phyloP scores from a whole-genome alignment of 2,329 filamentous ascomycete genomes.

The Monilinia polystroma region DNA sequence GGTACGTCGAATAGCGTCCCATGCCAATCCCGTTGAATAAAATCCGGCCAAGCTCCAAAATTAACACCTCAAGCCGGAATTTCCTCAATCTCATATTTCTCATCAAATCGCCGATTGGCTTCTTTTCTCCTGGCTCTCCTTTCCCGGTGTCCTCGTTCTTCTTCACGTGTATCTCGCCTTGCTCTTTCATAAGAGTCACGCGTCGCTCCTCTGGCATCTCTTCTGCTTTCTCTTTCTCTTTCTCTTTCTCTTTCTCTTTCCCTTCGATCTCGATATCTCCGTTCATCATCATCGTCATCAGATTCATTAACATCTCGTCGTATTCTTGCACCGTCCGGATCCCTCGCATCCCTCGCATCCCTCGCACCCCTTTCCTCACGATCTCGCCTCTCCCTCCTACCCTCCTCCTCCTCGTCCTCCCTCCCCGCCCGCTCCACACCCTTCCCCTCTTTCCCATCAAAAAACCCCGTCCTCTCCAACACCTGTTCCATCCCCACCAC shows the following conservation, averaged over 20 bases:
- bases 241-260: background rate
- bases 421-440: slow-evolving; percentile 61
- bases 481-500: slow-evolving; percentile 16
- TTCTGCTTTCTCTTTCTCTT: background rate
- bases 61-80: background rate
- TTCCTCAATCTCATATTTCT: slow-evolving; percentile 17
- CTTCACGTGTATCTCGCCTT: slow-evolving; percentile 1
- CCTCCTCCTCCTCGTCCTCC: too few species aligned
- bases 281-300: background rate
- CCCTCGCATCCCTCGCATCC: slow-evolving; percentile 43
- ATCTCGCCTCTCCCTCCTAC: background rate
- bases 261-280: slow-evolving; percentile 2
- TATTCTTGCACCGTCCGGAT: slow-evolving; percentile 54
- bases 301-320: background rate
- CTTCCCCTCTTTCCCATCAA: slow-evolving; percentile 53
- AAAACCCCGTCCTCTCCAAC: slow-evolving; percentile 59
- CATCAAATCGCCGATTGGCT: background rate
- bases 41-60: background rate
- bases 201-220: background rate
- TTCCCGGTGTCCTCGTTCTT: background rate
- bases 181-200: background rate
- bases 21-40: background rate
- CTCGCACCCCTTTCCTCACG: slow-evolving; percentile 38
- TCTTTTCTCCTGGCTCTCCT: slow-evolving; percentile 4
- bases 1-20: background rate